Evolutionary conservation across 176 grass and related monocot genomes (phyloP).

Genomic region (Zea mays): Zm-B73-REFERENCE-NAM-5.0 NC_050102.1:138510501-138511000

Average conservation of each 20-base stretch:
- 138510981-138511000: slow-evolving; percentile 38
- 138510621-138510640: neutral
- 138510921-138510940: neutral
- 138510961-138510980: slow-evolving; percentile 27
- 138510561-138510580: slow-evolving; percentile 28
- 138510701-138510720: neutral
- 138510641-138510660: neutral
- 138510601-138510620: neutral
- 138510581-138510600: neutral
- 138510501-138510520: slow-evolving; percentile 15
- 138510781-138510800: neutral
- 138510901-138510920: slow-evolving; percentile 15
- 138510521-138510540: slow-evolving; percentile 44
- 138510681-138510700: neutral
- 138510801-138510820: neutral
- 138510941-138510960: slow-evolving; percentile 30
- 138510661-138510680: neutral
- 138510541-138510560: slow-evolving; percentile 43
- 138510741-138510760: neutral
- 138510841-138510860: slow-evolving; percentile 26
- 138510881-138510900: neutral
- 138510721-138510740: neutral
- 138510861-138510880: slow-evolving; percentile 16
- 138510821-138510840: neutral
- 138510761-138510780: slow-evolving; percentile 9